Base-by-base conservation (phyloP, 495 filamentous ascomycete genomes). In the Pyrenopolyporus hunteri region DNA sequence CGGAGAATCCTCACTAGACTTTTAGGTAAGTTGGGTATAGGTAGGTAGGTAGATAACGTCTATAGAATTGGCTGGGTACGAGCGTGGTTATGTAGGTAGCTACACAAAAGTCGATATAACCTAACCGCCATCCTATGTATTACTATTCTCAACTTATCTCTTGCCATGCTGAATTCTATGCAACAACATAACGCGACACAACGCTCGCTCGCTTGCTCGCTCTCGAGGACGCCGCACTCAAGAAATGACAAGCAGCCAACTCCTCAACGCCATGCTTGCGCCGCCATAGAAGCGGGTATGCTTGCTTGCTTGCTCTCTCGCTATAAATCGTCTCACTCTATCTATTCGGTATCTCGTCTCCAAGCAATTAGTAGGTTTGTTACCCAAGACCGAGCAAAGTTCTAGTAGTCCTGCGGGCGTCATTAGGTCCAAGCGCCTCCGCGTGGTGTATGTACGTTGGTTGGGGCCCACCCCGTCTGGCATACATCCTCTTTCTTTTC, bases 201-300 rank as follows among this genome's bases (percentile, higher is more conserved):
- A 45, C 29, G 23, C 37, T 48, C 26, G 23, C 19, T 37, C 52
- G 16, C 22, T n/a, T n/a, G 46, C 49, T 58, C 14, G 33, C 44
- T 62, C 58, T 47, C 25, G 19, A 13, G 19, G 26, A 17, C 5
- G 26, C 13, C 5, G 35, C 29, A 44, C 29, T 20, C 40, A 48
- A 36, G 28, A 35, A n/a, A n/a, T n/a, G n/a, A n/a, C n/a, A 40
- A 32, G 29, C 57, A 25, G 39, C 25, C 43, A 59, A 64, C 55
- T 64, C 61, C 61, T 28, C 49, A 64, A 64, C 61, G 56, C 62
- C 49, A 60, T 51, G 62, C 62, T 59, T 33, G 40, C 9, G 44
- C 40, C 43, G 25, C 14, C 26, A 46, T 16, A 52, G 37, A 45
- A 39, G 47, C 46, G 23, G 17, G 50, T 36, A 51, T 33, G 37